phyloP scores from a whole-genome alignment of 176 grass and related monocot genomes.

The Zoysia japonica region DNA sequence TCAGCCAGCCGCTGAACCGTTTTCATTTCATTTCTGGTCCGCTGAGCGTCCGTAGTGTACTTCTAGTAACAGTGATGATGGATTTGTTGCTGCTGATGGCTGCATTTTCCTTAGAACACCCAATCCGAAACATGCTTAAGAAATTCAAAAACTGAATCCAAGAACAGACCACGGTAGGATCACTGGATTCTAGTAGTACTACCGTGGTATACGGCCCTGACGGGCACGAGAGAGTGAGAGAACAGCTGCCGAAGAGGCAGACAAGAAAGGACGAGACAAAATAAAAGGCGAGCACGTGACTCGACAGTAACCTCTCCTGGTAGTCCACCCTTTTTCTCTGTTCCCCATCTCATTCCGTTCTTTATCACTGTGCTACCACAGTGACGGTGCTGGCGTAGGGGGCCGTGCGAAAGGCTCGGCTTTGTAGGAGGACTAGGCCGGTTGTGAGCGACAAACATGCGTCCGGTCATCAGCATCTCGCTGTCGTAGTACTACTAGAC shows the following conservation, averaged over 20 bases:
- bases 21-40: not conserved
- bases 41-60: not conserved
- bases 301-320: conserved; percentile 11
- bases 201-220: not conserved
- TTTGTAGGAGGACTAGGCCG: not conserved
- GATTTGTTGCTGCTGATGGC: too few relatives aligned
- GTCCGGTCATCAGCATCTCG: conserved; percentile 16
- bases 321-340: not conserved
- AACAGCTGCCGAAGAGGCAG: too few relatives aligned
- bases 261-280: conserved; percentile 44
- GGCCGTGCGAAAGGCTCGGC: not conserved
- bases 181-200: conserved; percentile 23
- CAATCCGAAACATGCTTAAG: too few relatives aligned
- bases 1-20: not conserved
- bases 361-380: not conserved
- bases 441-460: conserved; percentile 46
- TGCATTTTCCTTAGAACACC: too few relatives aligned
- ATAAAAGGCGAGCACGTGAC: conserved; percentile 54
- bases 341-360: conserved; percentile 43
- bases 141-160: too few relatives aligned
- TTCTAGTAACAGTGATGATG: not conserved
- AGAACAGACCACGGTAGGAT: too few relatives aligned
- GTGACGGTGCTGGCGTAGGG: not conserved
- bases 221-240: not conserved
- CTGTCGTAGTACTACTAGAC: not conserved